Evolutionary conservation across 2,329 filamentous ascomycete genomes (phyloP).

Genomic region (Colletotrichum salicis): DNA sequence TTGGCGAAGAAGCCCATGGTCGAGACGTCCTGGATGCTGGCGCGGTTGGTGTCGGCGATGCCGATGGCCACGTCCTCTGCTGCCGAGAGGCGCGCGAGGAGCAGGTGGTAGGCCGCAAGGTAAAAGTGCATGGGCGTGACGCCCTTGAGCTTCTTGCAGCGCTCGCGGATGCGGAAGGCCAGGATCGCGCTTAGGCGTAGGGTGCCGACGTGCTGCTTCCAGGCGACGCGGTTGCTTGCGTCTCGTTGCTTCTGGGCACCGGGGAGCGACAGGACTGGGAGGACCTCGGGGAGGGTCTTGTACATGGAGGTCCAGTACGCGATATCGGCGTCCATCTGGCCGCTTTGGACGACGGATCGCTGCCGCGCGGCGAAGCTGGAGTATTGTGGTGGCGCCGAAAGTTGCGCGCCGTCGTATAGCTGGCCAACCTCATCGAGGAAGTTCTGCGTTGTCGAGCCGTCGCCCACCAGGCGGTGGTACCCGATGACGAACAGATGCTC

Average conservation of each 20-base stretch:
- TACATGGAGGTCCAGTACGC: background rate
- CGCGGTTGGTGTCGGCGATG: slow-evolving; percentile 56
- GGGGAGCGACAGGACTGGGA: background rate
- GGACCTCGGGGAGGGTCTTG: background rate
- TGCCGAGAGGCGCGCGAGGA: background rate
- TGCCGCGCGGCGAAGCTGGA: slow-evolving; percentile 49
- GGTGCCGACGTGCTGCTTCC: background rate
- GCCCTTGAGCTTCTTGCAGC: slow-evolving; percentile 1
- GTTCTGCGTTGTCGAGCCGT: slow-evolving; percentile 13
- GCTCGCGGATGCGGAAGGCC: slow-evolving; percentile 5
- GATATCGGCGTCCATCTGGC: background rate
- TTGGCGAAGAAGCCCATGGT: slow-evolving; percentile 61
- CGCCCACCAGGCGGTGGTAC: slow-evolving; percentile 19
- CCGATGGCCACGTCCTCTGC: slow-evolving; percentile 56
- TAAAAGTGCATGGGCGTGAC: slow-evolving; percentile 56
- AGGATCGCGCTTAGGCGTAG: slow-evolving; percentile 2
- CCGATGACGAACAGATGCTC: background rate
- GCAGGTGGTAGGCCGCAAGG: slow-evolving; percentile 48
- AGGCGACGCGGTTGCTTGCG: background rate
- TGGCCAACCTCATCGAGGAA: slow-evolving; percentile 1
- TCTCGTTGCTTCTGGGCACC: background rate
- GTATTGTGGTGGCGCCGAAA: slow-evolving; percentile 40
- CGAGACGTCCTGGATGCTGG: slow-evolving; percentile 42
- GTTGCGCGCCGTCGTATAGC: slow-evolving; percentile 7
- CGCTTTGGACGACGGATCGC: slow-evolving; percentile 39